phyloP scores from a whole-genome alignment of 305 asterid genomes.

The Plantago coronopus region DNA sequence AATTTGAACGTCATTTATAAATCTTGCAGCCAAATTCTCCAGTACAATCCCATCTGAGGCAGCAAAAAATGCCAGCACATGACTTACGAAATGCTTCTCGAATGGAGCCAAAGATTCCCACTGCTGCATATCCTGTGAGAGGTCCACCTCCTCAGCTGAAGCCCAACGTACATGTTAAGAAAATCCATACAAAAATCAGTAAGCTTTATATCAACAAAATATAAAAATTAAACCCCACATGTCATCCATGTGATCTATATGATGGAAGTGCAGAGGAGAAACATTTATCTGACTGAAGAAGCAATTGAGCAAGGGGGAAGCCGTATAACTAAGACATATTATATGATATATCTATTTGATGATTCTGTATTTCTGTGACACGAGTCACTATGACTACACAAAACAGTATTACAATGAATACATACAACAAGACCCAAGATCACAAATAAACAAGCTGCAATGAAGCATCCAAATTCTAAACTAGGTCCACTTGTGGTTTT shows the following conservation, averaged over 20 bases:
- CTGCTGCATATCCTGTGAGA: constrained; percentile 63
- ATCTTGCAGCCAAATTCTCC: constrained; percentile 70
- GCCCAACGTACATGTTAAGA: constrained; percentile 22
- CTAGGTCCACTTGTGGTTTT: neutral
- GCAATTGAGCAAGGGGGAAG: constrained; percentile 8
- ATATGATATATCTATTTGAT: too few species aligned
- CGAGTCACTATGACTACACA: too few species aligned
- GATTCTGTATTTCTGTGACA: too few species aligned
- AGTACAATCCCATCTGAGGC: constrained; percentile 72
- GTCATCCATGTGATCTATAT: constrained; percentile 21
- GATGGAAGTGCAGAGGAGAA: constrained; percentile 19
- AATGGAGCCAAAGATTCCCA: constrained; percentile 55
- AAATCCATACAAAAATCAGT: neutral
- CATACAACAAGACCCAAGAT: too few species aligned
- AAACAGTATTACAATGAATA: too few species aligned
- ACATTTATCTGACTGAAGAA: constrained; percentile 7
- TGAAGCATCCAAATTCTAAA: too few species aligned
- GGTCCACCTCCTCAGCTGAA: constrained; percentile 85
- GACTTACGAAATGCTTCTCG: constrained; percentile 65
- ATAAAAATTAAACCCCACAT: neutral
- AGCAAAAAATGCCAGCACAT: constrained; percentile 65
- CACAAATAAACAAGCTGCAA: too few species aligned
- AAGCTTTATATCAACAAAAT: too few species aligned
- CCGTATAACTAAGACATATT: too few species aligned
- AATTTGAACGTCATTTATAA: constrained; percentile 62